These are phyloP conservation scores for Ustulina deusta DNA, from an alignment of 2,329 filamentous ascomycete species.

Conservation along the genomic window DNA sequence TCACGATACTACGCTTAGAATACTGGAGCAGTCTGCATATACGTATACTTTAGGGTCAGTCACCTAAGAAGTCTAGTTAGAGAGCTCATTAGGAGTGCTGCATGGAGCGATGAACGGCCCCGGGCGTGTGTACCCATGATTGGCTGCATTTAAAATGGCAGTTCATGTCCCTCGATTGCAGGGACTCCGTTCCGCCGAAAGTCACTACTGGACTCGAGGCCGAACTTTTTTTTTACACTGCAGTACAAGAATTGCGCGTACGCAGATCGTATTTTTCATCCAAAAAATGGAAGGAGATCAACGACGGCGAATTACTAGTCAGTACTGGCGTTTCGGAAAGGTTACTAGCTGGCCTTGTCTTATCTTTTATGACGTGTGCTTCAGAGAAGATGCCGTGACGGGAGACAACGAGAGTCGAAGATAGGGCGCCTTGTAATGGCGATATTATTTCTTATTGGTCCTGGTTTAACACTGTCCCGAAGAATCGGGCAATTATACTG, in stretches of 20 bases:
- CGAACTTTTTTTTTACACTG: neutral
- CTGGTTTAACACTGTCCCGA: no score
- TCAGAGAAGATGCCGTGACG: neutral
- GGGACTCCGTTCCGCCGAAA: neutral
- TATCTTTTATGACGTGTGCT: neutral
- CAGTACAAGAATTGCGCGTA: neutral
- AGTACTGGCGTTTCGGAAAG: neutral
- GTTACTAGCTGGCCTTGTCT: neutral
- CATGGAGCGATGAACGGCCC: neutral
- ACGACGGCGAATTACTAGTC: neutral
- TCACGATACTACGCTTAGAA: no score
- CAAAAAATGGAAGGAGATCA: no score
- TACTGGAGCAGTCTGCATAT: no score
- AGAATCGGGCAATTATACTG: neutral
- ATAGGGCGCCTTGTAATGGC: neutral
- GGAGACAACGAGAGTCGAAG: neutral
- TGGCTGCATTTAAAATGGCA: neutral
- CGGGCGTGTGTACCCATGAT: neutral
- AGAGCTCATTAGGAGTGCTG: neutral
- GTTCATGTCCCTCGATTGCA: neutral
- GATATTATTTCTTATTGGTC: neutral
- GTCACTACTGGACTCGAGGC: neutral
- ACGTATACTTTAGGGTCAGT: neutral
- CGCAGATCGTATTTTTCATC: neutral
- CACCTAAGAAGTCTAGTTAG: neutral